Evolutionary conservation across 257 asterid genomes (phyloP).

Genomic region (Fraxinus americana): DNA sequence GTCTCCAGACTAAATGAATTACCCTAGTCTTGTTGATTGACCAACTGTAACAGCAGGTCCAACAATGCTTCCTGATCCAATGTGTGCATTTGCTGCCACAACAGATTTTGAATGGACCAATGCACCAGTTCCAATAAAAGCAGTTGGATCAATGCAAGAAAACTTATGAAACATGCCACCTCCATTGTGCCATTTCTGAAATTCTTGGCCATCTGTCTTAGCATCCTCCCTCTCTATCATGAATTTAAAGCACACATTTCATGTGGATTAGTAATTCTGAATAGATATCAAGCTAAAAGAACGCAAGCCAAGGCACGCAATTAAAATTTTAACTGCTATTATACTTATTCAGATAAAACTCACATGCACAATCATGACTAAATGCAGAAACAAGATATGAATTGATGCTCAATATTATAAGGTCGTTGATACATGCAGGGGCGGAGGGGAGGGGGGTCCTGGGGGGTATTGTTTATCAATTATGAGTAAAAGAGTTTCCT

Average conservation of each 20-base stretch:
- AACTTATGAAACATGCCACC: conserved; percentile 78
- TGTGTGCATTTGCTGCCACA: conserved; percentile 60
- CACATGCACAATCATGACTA: neutral
- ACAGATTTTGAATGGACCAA: conserved; percentile 26
- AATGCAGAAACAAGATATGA: neutral
- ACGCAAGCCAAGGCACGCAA: no score
- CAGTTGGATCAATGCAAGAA: conserved; percentile 73
- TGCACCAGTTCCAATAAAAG: conserved; percentile 46
- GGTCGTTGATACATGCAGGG: neutral
- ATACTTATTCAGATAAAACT: neutral
- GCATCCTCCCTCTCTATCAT: conserved; percentile 46
- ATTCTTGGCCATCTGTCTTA: conserved; percentile 41
- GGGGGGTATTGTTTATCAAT: no score
- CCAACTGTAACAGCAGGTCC: conserved; percentile 78
- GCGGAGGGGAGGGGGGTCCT: no score
- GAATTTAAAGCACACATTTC: conserved; percentile 26
- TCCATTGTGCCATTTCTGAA: conserved; percentile 70
- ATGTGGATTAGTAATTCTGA: conserved; percentile 1
- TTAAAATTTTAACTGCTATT: no score
- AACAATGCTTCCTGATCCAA: conserved; percentile 77
- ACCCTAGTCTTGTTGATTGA: conserved; percentile 84
- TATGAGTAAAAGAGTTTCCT: no score
- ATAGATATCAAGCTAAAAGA: neutral
- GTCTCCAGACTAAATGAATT: conserved; percentile 26
- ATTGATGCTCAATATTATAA: neutral